phyloP scores from a whole-genome alignment of 768 basidiomycete genomes.

The Pulveroboletus sp. region DNA sequence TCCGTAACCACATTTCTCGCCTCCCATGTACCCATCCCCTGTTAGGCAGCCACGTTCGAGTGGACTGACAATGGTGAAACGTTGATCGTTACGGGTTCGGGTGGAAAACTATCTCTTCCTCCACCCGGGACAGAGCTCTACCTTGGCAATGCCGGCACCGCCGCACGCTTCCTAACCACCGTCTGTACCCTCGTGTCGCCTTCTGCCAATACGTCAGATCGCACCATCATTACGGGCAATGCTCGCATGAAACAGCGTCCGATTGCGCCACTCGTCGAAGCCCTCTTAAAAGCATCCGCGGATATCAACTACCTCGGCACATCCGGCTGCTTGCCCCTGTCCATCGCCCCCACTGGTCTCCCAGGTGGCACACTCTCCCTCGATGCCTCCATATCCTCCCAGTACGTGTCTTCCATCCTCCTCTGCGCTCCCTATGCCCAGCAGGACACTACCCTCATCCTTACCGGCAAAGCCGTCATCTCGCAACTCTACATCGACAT shows the following conservation, averaged over 20 bases:
- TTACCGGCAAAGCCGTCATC: conserved; percentile 93
- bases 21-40: neutral
- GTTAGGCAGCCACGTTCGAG: conserved; percentile 82
- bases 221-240: conserved; percentile 92
- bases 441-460: conserved; percentile 81
- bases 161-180: conserved; percentile 94
- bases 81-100: conserved; percentile 85
- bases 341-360: conserved; percentile 81
- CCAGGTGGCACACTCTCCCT: conserved; percentile 80
- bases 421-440: conserved; percentile 93
- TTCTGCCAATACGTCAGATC: conserved; percentile 34
- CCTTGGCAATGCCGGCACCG: conserved; percentile 96
- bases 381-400: conserved; percentile 92
- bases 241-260: conserved; percentile 99
- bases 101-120: conserved; percentile 77
- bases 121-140: conserved; percentile 84
- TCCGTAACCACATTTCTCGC: conserved; percentile 22
- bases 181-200: conserved; percentile 86
- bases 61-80: conserved; percentile 99
- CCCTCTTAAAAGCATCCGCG: conserved; percentile 79
- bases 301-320: conserved; percentile 75
- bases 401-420: conserved; percentile 97
- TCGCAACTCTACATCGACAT: conserved; percentile 99
- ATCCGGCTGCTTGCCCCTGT: conserved; percentile 83
- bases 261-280: conserved; percentile 91